These are phyloP conservation scores for Dentipellis fragilis DNA, from an alignment of 768 basidiomycete genomes.

Conservation along the genomic window DNA sequence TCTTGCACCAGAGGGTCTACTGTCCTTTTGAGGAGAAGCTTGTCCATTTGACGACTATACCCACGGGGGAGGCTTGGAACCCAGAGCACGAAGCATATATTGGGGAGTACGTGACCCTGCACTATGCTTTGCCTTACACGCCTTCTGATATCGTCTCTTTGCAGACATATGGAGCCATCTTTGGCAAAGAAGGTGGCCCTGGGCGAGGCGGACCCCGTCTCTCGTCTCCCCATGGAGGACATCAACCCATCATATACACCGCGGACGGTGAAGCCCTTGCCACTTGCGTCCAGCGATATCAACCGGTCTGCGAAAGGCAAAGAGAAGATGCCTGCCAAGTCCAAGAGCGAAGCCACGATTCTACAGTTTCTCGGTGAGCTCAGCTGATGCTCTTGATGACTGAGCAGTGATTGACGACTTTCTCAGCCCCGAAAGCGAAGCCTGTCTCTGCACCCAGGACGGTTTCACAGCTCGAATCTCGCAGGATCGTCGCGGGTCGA, in stretches of 20 bases:
- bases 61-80: slow-evolving; percentile 44
- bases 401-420: not conserved
- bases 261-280: slow-evolving; percentile 34
- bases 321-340: slow-evolving; percentile 27
- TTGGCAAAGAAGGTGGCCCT: slow-evolving; percentile 57
- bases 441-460: slow-evolving; percentile 3
- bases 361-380: slow-evolving; percentile 57
- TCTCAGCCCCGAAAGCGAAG: slow-evolving; percentile 6
- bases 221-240: slow-evolving; percentile 61
- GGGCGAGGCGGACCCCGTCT: slow-evolving; percentile 66
- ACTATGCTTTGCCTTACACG: not conserved
- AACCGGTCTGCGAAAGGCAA: slow-evolving; percentile 26
- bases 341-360: slow-evolving; percentile 28
- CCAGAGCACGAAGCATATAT: slow-evolving; percentile 61
- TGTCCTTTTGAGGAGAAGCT: slow-evolving; percentile 58
- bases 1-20: slow-evolving; percentile 88
- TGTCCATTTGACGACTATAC: slow-evolving; percentile 56
- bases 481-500: slow-evolving; percentile 31
- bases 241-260: slow-evolving; percentile 63
- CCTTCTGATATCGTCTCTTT: slow-evolving; percentile 6
- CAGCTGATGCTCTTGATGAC: not conserved
- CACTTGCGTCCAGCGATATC: slow-evolving; percentile 15
- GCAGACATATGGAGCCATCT: slow-evolving; percentile 52
- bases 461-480: slow-evolving; percentile 3
- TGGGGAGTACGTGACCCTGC: slow-evolving; percentile 43